A percentile compares a stretch with the other conserved stretches of the same genome.
Conservation (phyloP, 768 basidiomycete species). For the Candolleomyces aberdarensis region DNA sequence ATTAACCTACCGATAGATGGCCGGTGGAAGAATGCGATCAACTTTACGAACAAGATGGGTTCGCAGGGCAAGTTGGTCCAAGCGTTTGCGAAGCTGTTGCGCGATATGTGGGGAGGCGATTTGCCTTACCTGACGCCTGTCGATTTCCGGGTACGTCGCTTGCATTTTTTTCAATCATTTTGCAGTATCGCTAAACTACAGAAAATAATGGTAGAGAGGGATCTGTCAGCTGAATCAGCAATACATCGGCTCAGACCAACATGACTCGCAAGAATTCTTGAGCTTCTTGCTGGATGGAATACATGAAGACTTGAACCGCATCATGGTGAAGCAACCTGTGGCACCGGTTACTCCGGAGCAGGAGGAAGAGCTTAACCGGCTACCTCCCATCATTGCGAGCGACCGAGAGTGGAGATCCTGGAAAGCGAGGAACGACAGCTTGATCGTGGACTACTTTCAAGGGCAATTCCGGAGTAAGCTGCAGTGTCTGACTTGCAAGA, state of each 20-base stretch:
- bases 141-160: slow-evolving; percentile 70
- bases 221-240: slow-evolving; percentile 56
- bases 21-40: slow-evolving; percentile 80
- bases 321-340: slow-evolving; percentile 67
- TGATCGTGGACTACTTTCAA: slow-evolving; percentile 97
- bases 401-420: slow-evolving; percentile 93
- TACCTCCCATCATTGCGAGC: slow-evolving; percentile 85
- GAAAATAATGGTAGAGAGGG: slow-evolving; percentile 27
- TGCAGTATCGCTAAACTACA: not conserved
- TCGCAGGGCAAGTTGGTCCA: slow-evolving; percentile 80
- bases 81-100: slow-evolving; percentile 80
- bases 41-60: slow-evolving; percentile 81
- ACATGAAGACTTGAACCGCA: slow-evolving; percentile 84
- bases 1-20: slow-evolving; percentile 49
- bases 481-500: slow-evolving; percentile 86
- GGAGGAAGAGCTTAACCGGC: slow-evolving; percentile 83
- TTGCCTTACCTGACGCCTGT: slow-evolving; percentile 79
- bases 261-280: slow-evolving; percentile 97
- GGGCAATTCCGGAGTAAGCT: slow-evolving; percentile 92
- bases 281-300: slow-evolving; percentile 91
- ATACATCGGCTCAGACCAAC: slow-evolving; percentile 86
- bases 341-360: slow-evolving; percentile 64
- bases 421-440: slow-evolving; percentile 83
- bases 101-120: slow-evolving; percentile 86
- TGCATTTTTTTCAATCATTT: not conserved